These are phyloP conservation scores for Backusella tarrabulga DNA, from an alignment of 192 early-diverging fungal species.

Conservation along the genomic window DNA sequence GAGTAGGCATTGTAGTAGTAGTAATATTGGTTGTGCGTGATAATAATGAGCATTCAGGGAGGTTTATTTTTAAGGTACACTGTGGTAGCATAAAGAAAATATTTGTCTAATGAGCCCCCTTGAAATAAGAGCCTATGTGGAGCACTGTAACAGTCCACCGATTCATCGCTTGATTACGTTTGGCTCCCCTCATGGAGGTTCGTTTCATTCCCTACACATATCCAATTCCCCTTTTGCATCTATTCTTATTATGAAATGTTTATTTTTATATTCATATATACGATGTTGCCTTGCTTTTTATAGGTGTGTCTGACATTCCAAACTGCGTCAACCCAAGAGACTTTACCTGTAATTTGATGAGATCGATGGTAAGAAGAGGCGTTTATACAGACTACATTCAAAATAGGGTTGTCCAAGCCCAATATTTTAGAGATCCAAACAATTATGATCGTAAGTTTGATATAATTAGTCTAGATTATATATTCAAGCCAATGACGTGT, in stretches of 20 bases:
- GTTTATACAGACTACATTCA: conserved; percentile 87
- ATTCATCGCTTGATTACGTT: conserved; percentile 82
- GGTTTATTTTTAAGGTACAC: conserved; percentile 29
- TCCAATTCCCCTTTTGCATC: conserved; percentile 5
- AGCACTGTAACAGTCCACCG: conserved; percentile 76
- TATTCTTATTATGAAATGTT: not conserved
- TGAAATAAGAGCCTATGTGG: conserved; percentile 66
- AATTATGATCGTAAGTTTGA: conserved; percentile 17
- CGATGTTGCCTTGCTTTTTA: not conserved
- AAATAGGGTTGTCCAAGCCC: conserved; percentile 85
- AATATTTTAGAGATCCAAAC: conserved; percentile 80
- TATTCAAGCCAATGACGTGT: not conserved
- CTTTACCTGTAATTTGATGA: conserved; percentile 67
- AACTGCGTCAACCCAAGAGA: conserved; percentile 61
- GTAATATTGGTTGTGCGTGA: not conserved
- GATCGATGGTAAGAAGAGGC: conserved; percentile 72
- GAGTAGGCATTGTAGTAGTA: not conserved
- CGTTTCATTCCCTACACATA: not conserved
- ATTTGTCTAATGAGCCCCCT: not conserved
- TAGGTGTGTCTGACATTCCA: conserved; percentile 75
- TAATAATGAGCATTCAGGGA: conserved; percentile 14
- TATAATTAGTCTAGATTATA: not conserved
- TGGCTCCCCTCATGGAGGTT: conserved; percentile 80
- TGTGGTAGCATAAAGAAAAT: not conserved
- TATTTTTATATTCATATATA: not conserved